Base-by-base conservation (phyloP, 306 rosid genomes). In the Crotalaria pallida region DNA sequence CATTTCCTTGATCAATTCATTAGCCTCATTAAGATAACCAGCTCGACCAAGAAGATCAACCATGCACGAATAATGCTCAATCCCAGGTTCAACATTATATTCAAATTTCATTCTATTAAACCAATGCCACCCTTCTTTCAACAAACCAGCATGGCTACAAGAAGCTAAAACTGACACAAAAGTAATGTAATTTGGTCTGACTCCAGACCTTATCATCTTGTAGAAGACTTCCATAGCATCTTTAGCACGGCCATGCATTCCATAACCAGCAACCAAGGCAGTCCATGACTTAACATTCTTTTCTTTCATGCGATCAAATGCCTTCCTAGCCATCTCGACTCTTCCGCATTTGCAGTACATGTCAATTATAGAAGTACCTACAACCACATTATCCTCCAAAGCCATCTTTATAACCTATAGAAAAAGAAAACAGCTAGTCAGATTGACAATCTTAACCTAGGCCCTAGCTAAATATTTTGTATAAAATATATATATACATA, bases 21-120 rank as follows among this genome's bases (percentile, higher is more conserved):
- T 88, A 44, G 96, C 97, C 61, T 83, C 64, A 10, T 63, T 68
- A 51, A 91, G 91, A 67, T 79, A 68, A 58, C 97, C 96, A 16
- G 86, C 88, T 62, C 89, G 89, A 44, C 92, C 97, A 11, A 91
- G 88, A 63, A 88, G 96, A 70, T 91, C 92, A 66, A 88, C 94
- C 89, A 88, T 83, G 84, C 89, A 88, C 2, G 88, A 86, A 65
- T 81, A 86, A 77, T 91, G 92, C 84, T 91, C 92, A 69, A 86
- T 81, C 47, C 96, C 86, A 13, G 89, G 97, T 73, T 86, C 84
- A 48, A 88, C 82, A 68, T 77, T 44, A 59, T 77, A 91, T 55
- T 86, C 80, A 53, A 33, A 55, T 62, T 41, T 80, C 97, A 86
- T 86, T 75, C 82, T 69, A 63, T 80, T 84, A 74, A 91, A 88